Conservation (phyloP, 2,329 filamentous ascomycete species). For the Diaporthe citri region DNA sequence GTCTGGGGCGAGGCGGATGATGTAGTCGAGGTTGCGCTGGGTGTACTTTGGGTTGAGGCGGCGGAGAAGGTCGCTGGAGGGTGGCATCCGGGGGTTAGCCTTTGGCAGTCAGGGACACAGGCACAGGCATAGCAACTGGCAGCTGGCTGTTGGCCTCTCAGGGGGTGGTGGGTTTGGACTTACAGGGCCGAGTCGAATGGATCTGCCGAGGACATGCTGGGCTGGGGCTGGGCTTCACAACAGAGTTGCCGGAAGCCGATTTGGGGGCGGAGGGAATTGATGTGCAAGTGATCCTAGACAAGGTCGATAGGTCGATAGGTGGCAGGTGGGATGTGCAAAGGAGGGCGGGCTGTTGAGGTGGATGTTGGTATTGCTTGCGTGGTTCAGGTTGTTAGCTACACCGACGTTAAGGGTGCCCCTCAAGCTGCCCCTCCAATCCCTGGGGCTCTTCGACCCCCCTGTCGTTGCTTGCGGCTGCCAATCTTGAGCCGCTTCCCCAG, state of each 20-base stretch:
- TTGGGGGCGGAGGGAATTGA: background rate
- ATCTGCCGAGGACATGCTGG: constrained; percentile 66
- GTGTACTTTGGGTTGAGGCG: constrained; percentile 97
- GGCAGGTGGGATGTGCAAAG: background rate
- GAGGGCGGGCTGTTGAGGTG: background rate
- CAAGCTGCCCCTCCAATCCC: constrained; percentile 40
- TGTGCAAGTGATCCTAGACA: constrained; percentile 1
- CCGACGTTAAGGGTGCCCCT: constrained; percentile 36
- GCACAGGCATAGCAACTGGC: background rate
- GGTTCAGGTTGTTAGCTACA: constrained; percentile 38
- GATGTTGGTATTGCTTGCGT: constrained; percentile 14
- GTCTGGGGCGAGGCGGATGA: constrained; percentile 89
- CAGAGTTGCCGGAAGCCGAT: background rate
- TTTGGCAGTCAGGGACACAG: constrained; percentile 19
- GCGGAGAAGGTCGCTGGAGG: constrained; percentile 90
- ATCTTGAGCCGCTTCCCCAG: constrained; percentile 33
- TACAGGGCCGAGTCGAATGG: constrained; percentile 84
- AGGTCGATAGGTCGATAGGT: constrained; percentile 3
- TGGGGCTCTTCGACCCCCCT: constrained; percentile 27
- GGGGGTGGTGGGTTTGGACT: constrained; percentile 48
- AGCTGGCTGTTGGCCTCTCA: constrained; percentile 16
- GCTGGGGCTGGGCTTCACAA: background rate
- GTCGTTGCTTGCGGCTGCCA: constrained; percentile 33
- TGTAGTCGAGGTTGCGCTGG: constrained; percentile 85
- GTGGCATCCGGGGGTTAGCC: constrained; percentile 29